Percentiles rank a stretch among this genome's conserved stretches.
Conservation (phyloP, 2,329 filamentous ascomycete species). For the Didymella exigua region DNA sequence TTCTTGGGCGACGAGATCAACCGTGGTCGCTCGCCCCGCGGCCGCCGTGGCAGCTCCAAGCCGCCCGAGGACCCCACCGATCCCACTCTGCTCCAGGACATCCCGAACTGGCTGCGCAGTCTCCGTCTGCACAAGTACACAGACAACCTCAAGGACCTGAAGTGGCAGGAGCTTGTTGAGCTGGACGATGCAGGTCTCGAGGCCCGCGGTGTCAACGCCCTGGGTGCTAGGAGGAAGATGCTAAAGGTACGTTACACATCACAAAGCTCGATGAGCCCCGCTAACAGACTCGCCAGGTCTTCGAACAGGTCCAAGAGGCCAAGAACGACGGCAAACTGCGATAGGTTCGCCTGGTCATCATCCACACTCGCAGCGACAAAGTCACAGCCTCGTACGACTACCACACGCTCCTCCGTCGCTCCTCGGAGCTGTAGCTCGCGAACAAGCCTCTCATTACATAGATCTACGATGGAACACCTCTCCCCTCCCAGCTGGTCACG, state of each 20-base stretch:
- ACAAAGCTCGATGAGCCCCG: neutral
- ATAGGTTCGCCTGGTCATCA: conserved; percentile 25
- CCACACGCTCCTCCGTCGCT: neutral
- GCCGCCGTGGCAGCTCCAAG: conserved; percentile 92
- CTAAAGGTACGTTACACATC: conserved; percentile 70
- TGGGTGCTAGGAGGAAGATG: conserved; percentile 96
- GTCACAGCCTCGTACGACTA: conserved; percentile 3
- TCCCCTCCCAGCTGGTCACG: conserved; percentile 31
- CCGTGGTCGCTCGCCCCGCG: conserved; percentile 88
- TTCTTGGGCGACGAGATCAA: conserved; percentile 91
- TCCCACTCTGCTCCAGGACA: conserved; percentile 85
- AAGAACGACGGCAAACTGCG: conserved; percentile 52
- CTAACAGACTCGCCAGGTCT: conserved; percentile 66
- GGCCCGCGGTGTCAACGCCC: conserved; percentile 89
- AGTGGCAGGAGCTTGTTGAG: conserved; percentile 91
- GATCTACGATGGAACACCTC: conserved; percentile 33
- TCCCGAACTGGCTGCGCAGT: conserved; percentile 93
- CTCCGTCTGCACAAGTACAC: conserved; percentile 98
- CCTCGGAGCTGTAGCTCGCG: neutral
- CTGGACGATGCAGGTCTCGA: conserved; percentile 93
- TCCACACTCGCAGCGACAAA: neutral
- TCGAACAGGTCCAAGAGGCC: conserved; percentile 85
- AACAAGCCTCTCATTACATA: conserved; percentile 16
- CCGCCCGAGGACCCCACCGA: conserved; percentile 98
- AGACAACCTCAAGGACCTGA: conserved; percentile 95